phyloP scores from a whole-genome alignment of 208 protist genomes.

The Leptomonas seymouri region DNA sequence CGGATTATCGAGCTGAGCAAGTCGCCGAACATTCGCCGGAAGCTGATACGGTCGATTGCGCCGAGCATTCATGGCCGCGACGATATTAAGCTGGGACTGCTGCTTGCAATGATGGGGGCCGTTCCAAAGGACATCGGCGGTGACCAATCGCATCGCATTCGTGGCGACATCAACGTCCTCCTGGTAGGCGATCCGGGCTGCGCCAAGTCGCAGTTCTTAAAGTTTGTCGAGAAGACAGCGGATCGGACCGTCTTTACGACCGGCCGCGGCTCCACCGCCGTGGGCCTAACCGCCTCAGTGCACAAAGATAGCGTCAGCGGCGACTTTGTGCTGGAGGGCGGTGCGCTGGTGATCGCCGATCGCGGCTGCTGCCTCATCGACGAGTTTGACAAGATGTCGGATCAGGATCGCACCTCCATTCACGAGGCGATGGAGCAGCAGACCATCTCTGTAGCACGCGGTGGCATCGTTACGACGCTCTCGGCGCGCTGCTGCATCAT shows the following conservation, averaged over 20 bases:
- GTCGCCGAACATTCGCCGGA: constrained; percentile 84
- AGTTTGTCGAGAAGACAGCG: constrained; percentile 99
- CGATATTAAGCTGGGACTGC: constrained; percentile 99
- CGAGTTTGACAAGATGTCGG: constrained; percentile 99
- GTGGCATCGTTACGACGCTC: constrained; percentile 99
- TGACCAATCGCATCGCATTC: constrained; percentile 96
- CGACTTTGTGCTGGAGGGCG: constrained; percentile 99
- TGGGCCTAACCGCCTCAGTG: constrained; percentile 99
- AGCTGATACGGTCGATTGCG: constrained; percentile 97
- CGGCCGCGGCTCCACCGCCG: constrained; percentile 98
- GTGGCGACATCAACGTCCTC: constrained; percentile 99
- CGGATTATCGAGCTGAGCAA: constrained; percentile 91
- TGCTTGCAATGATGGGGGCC: constrained; percentile 98
- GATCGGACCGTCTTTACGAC: constrained; percentile 99
- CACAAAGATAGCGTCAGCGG: constrained; percentile 97
- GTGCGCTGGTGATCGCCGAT: constrained; percentile 99
- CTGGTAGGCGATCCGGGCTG: constrained; percentile 99
- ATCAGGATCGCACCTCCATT: constrained; percentile 97
- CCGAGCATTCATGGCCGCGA: constrained; percentile 99
- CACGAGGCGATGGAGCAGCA: constrained; percentile 99
- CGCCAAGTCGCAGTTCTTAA: constrained; percentile 98
- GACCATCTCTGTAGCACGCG: constrained; percentile 99
- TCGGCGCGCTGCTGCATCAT: constrained; percentile 97
- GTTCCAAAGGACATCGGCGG: constrained; percentile 92
- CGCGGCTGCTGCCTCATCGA: constrained; percentile 99